These are phyloP conservation scores for Vaccinium darrowii DNA, from an alignment of 148 eudicot genomes.

Conservation along the genomic window DNA sequence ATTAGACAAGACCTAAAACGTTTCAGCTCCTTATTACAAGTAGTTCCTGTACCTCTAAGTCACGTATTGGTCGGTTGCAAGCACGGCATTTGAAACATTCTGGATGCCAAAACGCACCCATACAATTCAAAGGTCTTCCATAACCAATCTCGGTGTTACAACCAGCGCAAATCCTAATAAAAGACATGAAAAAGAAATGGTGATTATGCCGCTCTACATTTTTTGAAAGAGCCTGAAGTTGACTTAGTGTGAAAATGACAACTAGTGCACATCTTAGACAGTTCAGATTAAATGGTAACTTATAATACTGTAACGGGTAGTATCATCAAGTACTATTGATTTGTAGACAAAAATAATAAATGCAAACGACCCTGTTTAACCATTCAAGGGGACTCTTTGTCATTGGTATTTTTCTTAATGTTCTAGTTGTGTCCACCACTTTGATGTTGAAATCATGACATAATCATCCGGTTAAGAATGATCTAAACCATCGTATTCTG, in stretches of 20 bases:
- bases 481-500: too few species aligned
- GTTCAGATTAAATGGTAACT: not conserved
- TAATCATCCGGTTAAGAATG: too few species aligned
- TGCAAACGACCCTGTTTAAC: too few species aligned
- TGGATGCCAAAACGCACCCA: constrained; percentile 96
- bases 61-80: constrained; percentile 76
- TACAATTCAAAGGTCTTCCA: constrained; percentile 79
- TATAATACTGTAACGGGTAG: not conserved
- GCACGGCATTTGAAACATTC: constrained; percentile 86
- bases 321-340: not conserved
- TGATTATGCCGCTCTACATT: not conserved
- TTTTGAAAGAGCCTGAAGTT: not conserved
- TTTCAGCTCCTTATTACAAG: not conserved
- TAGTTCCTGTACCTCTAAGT: constrained; percentile 62
- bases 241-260: not conserved
- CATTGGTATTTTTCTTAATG: too few species aligned
- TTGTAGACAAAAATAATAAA: not conserved
- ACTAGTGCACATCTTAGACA: too few species aligned
- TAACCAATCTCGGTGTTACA: constrained; percentile 83
- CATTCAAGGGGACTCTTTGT: too few species aligned
- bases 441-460: too few species aligned
- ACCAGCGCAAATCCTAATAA: constrained; percentile 67
- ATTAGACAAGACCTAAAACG: constrained; percentile 2
- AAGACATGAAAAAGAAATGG: not conserved
- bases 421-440: too few species aligned